Evolutionary conservation across 2,329 filamentous ascomycete genomes (phyloP).

Genomic region (Fusarium nisikadoi): DNA sequence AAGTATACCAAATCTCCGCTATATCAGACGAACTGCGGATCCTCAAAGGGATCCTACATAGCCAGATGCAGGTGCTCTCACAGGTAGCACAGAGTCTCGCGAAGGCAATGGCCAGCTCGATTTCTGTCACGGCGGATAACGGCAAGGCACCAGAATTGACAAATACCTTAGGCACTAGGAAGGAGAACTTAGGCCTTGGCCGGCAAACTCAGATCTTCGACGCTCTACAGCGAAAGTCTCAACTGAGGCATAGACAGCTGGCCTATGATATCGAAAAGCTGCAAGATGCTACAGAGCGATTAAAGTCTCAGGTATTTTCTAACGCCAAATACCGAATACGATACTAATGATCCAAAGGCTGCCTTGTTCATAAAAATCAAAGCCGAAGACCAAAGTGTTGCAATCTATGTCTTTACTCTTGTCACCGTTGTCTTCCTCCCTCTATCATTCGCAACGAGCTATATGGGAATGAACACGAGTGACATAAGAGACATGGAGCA

Average conservation of each 20-base stretch:
- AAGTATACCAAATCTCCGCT: neutral
- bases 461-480: neutral
- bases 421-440: neutral
- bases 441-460: neutral
- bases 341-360: neutral
- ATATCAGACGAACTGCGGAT: neutral
- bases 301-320: neutral
- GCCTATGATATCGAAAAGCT: neutral
- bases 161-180: neutral
- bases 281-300: neutral
- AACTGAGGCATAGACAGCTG: neutral
- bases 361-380: neutral
- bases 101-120: neutral
- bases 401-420: neutral
- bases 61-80: neutral
- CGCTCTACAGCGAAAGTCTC: neutral
- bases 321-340: rapidly evolving
- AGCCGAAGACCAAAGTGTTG: neutral
- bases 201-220: neutral
- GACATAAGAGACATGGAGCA: neutral
- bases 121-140: rapidly evolving
- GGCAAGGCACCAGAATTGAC: neutral
- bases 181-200: rapidly evolving
- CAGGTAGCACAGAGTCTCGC: neutral
- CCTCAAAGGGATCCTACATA: neutral